These are phyloP conservation scores for Metschnikowia hibisci DNA, from an alignment of 805 yeast species.

Conservation along the genomic window DNA sequence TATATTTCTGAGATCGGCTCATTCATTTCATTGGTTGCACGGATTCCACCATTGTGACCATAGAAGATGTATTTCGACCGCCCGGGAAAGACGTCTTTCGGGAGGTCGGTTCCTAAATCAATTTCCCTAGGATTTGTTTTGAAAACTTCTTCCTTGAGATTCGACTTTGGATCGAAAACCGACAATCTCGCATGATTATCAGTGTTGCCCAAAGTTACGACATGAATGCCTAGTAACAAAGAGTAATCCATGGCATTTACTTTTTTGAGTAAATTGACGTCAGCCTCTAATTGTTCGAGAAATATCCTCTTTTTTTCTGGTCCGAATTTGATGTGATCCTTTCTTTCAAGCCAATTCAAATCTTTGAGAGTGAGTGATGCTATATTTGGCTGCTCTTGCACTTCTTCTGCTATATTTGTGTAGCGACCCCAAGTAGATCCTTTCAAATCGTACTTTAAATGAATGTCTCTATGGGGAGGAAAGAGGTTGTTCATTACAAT, in stretches of 20 bases:
- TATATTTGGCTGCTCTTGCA: conserved; percentile 21
- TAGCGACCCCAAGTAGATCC: conserved; percentile 86
- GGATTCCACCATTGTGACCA: conserved; percentile 79
- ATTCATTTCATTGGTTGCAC: conserved; percentile 62
- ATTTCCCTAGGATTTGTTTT: conserved; percentile 46
- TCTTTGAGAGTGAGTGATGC: conserved; percentile 67
- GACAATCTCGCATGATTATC: conserved; percentile 36
- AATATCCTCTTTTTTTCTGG: conserved; percentile 60
- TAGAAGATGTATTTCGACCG: conserved; percentile 58
- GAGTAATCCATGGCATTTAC: conserved; percentile 96
- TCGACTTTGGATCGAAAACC: conserved; percentile 41
- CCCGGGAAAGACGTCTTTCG: conserved; percentile 43
- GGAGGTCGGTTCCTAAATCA: conserved; percentile 39
- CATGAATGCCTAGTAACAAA: conserved; percentile 81
- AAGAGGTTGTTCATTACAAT: conserved; percentile 95
- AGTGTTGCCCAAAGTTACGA: conserved; percentile 56
- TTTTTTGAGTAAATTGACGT: conserved; percentile 65
- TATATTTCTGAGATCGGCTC: conserved; percentile 66
- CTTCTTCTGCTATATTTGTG: conserved; percentile 39
- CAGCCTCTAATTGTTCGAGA: conserved; percentile 66
- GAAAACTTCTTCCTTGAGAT: conserved; percentile 35
- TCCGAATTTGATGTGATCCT: conserved; percentile 68
- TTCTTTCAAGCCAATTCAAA: conserved; percentile 75
- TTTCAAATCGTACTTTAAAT: conserved; percentile 82
- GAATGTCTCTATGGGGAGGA: conserved; percentile 88